Conservation (phyloP, 495 filamentous ascomycete genomes). For the Penicillium chermesinum region DNA sequence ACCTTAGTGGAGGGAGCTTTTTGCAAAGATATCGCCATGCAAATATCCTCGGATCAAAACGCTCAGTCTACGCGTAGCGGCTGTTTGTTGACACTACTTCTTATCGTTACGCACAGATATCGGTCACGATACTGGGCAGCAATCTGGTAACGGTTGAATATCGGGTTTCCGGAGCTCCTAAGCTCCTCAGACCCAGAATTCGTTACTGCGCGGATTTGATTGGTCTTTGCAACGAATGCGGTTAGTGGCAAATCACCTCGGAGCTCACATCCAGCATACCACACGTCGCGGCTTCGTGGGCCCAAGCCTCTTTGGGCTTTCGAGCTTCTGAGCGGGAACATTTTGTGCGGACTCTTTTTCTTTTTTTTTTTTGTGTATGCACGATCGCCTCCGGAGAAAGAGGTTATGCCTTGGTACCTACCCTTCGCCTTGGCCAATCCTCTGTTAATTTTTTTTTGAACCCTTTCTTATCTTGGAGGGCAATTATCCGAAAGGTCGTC, state of each 20-base stretch:
- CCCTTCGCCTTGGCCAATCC: background rate
- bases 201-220: background rate
- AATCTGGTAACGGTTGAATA: no score
- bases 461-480: slow-evolving; percentile 4
- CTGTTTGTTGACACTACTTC: no score
- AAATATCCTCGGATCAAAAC: no score
- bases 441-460: background rate
- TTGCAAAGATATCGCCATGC: no score
- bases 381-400: background rate
- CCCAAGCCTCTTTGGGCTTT: slow-evolving; percentile 11
- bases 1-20: no score
- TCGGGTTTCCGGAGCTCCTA: background rate
- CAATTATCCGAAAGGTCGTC: no score
- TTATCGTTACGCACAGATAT: no score
- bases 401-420: background rate
- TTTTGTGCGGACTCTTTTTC: slow-evolving; percentile 9
- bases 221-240: background rate
- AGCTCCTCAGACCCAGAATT: background rate
- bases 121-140: no score
- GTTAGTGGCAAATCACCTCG: slow-evolving; percentile 23
- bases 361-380: slow-evolving; percentile 1
- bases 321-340: slow-evolving; percentile 1
- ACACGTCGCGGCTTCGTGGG: slow-evolving; percentile 16
- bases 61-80: no score
- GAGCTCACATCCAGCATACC: slow-evolving; percentile 38